A percentile compares a stretch with the other conserved stretches of the same genome.
Evolutionary conservation across 2,329 filamentous ascomycete species (phyloP).

Genomic region (Xylariaceae sp.): DNA sequence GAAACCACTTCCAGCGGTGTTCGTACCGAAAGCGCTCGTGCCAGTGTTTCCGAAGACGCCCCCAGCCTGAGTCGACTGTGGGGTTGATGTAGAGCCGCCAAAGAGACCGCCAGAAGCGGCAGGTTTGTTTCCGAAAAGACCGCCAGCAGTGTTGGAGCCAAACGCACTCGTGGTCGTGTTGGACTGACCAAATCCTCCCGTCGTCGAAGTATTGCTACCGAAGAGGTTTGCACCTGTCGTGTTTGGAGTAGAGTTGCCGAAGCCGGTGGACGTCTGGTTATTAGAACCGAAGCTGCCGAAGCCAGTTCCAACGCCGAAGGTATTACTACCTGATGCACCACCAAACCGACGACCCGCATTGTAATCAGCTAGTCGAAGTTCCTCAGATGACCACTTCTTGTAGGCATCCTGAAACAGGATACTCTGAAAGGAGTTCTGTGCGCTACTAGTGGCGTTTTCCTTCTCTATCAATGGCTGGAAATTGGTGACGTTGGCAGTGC

Average conservation of each 20-base stretch:
- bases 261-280: constrained; percentile 30
- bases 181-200: constrained; percentile 28
- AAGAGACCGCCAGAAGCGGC: constrained; percentile 35
- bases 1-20: constrained; percentile 40
- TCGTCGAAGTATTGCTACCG: constrained; percentile 26
- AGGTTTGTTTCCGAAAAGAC: constrained; percentile 40
- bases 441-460: constrained; percentile 51
- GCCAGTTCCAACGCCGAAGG: constrained; percentile 63
- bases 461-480: constrained; percentile 71
- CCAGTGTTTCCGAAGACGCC: constrained; percentile 37
- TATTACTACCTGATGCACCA: constrained; percentile 76
- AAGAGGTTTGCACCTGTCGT: constrained; percentile 39
- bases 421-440: constrained; percentile 67
- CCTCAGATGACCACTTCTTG: constrained; percentile 85
- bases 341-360: constrained; percentile 78
- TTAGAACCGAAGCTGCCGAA: constrained; percentile 47
- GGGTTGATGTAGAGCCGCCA: constrained; percentile 31
- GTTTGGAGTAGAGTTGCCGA: constrained; percentile 33
- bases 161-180: constrained; percentile 24
- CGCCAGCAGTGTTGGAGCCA: constrained; percentile 28
- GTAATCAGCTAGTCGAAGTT: constrained; percentile 81
- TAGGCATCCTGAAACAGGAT: constrained; percentile 75
- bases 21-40: constrained; percentile 41
- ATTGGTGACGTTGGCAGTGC: constrained; percentile 59
- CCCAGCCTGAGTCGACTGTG: constrained; percentile 20